phyloP scores from a whole-genome alignment of 106 monocot genomes.

The Xerophyta viscosa region DNA sequence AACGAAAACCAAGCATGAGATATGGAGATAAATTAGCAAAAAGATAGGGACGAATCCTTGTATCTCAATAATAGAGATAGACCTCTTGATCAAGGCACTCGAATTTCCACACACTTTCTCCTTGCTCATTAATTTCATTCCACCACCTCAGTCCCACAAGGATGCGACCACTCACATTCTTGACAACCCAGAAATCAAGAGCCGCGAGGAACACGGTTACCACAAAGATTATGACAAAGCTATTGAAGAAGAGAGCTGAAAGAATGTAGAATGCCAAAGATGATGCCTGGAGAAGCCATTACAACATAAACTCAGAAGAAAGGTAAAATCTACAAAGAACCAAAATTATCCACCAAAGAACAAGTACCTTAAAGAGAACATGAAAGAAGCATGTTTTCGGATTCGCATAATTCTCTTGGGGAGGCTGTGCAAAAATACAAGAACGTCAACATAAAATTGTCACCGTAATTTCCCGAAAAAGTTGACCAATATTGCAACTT shows the following conservation, averaged over 20 bases:
- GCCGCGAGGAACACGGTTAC: conserved; percentile 81
- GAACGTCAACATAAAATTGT: no score
- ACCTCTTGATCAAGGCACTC: conserved; percentile 93
- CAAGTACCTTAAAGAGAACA: conserved; percentile 65
- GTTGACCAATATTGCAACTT: no score
- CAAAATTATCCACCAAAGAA: conserved; percentile 8
- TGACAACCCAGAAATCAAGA: conserved; percentile 94
- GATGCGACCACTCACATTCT: conserved; percentile 92
- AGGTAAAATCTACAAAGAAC: not conserved
- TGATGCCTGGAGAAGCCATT: conserved; percentile 28
- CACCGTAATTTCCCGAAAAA: no score
- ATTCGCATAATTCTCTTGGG: conserved; percentile 63
- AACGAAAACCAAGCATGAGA: not conserved
- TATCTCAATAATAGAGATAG: not conserved
- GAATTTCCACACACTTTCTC: conserved; percentile 96
- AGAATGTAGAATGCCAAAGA: conserved; percentile 88
- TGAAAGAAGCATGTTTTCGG: conserved; percentile 74
- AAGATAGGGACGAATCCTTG: not conserved
- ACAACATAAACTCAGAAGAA: not conserved
- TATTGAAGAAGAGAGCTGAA: conserved; percentile 70
- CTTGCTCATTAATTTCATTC: conserved; percentile 88
- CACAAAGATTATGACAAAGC: conserved; percentile 92
- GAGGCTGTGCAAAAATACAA: conserved; percentile 21
- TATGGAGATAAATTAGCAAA: not conserved
- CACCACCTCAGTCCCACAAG: conserved; percentile 92